A percentile compares a stretch with the other conserved stretches of the same genome.
phyloP scores from a whole-genome alignment of 768 basidiomycete genomes.

The Xerocomellus dryophilus region DNA sequence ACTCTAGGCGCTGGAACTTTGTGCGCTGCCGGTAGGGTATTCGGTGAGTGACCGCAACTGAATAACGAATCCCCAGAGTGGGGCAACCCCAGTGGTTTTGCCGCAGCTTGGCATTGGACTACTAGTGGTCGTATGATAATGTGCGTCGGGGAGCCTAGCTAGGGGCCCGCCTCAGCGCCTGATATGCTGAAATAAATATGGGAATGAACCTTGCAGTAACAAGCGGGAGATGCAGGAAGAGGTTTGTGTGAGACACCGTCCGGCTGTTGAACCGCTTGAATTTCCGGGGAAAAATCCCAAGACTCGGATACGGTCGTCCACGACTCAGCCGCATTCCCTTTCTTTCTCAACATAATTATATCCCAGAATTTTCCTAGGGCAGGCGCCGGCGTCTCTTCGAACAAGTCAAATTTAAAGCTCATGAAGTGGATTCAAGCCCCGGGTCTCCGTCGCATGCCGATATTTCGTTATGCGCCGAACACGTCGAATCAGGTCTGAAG shows the following conservation, averaged over 20 bases:
- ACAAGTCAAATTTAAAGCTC: not conserved
- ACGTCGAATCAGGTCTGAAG: not conserved
- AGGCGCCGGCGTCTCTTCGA: not conserved
- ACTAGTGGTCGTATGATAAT: not conserved
- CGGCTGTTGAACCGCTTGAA: not conserved
- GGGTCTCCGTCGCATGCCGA: not conserved
- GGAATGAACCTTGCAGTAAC: not conserved
- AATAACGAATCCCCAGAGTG: not conserved
- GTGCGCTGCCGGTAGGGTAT: not conserved
- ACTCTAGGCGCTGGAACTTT: not conserved
- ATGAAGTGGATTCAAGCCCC: not conserved
- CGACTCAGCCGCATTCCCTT: not conserved
- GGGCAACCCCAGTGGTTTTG: not conserved
- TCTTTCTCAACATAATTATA: conserved; percentile 2
- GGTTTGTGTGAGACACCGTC: conserved; percentile 3
- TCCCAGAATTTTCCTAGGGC: not conserved
- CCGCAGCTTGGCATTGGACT: not conserved
- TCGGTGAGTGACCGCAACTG: not conserved
- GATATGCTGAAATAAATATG: not conserved
- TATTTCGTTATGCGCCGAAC: conserved; percentile 1
- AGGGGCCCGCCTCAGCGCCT: not conserved
- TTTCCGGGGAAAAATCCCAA: not conserved
- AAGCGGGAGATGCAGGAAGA: not conserved
- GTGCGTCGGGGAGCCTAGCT: not conserved
- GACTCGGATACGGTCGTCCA: not conserved